Evolutionary conservation across 2,329 filamentous ascomycete species (phyloP).

Genomic region (Hymenoscyphus infarciens): DNA sequence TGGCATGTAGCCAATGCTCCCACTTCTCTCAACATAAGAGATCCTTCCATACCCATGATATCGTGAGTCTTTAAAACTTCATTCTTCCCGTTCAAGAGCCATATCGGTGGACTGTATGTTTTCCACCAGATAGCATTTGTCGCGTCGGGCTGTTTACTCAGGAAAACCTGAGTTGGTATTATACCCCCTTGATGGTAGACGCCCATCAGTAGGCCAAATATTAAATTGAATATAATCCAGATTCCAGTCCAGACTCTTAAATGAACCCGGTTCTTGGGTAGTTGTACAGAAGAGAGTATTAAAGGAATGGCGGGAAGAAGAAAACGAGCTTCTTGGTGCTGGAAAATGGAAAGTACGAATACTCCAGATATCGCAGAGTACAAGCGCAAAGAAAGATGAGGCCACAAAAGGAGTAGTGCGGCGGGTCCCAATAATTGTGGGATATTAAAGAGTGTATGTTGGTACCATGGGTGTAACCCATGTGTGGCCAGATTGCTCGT

Average conservation of each 20-base stretch:
- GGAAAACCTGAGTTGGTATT: constrained; percentile 70
- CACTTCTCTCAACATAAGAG: constrained; percentile 56
- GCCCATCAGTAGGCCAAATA: constrained; percentile 72
- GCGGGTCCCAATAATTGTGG: constrained; percentile 71
- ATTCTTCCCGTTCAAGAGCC: constrained; percentile 75
- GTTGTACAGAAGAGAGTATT: constrained; percentile 67
- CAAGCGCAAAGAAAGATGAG: constrained; percentile 58
- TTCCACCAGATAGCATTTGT: constrained; percentile 76
- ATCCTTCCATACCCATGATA: constrained; percentile 67
- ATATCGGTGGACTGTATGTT: constrained; percentile 77
- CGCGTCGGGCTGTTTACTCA: constrained; percentile 63
- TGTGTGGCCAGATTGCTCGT: constrained; percentile 69
- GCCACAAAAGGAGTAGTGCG: constrained; percentile 53
- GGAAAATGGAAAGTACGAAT: constrained; percentile 67
- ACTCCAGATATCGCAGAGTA: constrained; percentile 73
- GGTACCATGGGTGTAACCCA: constrained; percentile 75
- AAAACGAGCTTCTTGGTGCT: constrained; percentile 79
- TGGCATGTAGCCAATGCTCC: constrained; percentile 58
- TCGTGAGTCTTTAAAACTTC: constrained; percentile 67
- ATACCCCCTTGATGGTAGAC: constrained; percentile 78
- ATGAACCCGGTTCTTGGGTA: constrained; percentile 54
- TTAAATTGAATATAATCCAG: constrained; percentile 68
- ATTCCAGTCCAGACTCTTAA: constrained; percentile 53
- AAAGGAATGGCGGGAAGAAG: constrained; percentile 71
- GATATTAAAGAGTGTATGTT: constrained; percentile 69